Percentiles rank a stretch among this genome's conserved stretches.
phyloP scores from a whole-genome alignment of 768 basidiomycete genomes.

The Neoboletus subvelutipes region DNA sequence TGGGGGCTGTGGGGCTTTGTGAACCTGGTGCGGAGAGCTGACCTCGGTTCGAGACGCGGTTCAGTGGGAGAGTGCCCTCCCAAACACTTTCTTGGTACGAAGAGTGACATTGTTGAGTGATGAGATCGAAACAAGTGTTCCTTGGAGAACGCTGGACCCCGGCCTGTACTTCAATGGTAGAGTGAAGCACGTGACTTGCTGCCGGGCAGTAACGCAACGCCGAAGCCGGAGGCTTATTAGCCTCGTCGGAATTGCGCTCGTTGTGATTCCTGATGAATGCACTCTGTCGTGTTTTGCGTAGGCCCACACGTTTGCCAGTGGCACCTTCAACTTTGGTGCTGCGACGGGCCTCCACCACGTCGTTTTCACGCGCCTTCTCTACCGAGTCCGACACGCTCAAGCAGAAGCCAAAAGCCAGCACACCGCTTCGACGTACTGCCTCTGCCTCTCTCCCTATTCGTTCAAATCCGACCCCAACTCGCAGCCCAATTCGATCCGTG shows the following conservation, averaged over 20 bases:
- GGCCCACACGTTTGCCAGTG: neutral
- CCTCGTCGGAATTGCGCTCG: neutral
- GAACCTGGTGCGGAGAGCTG: neutral
- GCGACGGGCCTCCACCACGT: neutral
- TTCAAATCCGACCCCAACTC: constrained; percentile 81
- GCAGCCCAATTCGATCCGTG: constrained; percentile 71
- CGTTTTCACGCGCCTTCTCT: constrained; percentile 15
- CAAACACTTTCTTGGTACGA: neutral
- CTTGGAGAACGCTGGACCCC: neutral
- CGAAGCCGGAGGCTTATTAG: neutral
- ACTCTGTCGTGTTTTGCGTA: constrained; percentile 12
- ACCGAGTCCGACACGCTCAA: constrained; percentile 35
- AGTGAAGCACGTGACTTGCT: constrained; percentile 13
- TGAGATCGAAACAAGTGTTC: neutral
- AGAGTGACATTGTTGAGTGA: neutral
- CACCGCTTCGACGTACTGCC: constrained; percentile 78
- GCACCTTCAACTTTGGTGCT: neutral
- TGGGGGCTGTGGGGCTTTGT: neutral
- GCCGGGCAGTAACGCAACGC: neutral
- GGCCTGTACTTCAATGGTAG: too few species aligned
- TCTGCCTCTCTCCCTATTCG: constrained; percentile 85
- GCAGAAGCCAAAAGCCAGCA: constrained; percentile 78
- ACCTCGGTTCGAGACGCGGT: neutral
- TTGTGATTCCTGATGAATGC: constrained; percentile 17
- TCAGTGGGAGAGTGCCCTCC: neutral